These are phyloP conservation scores for Volvariella surrecta DNA, from an alignment of 1,284 basidiomycete genomes.

Conservation along the genomic window DNA sequence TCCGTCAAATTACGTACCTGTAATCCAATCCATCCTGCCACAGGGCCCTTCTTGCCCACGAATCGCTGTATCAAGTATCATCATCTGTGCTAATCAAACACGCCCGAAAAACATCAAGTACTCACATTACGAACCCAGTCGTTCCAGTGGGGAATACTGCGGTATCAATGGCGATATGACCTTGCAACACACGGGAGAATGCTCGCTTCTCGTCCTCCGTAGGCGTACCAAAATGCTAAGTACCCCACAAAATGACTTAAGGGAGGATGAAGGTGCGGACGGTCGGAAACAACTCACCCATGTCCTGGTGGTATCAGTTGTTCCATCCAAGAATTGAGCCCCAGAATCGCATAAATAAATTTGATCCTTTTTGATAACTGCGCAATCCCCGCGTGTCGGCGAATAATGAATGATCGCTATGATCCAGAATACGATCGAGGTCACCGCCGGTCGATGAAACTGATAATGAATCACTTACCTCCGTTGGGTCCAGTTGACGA, in stretches of 20 bases:
- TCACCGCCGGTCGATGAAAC: background rate
- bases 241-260: constrained; percentile 4
- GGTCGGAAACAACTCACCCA: constrained; percentile 41
- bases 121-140: constrained; percentile 40
- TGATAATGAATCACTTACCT: constrained; percentile 40
- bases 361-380: constrained; percentile 69
- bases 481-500: constrained; percentile 86
- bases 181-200: constrained; percentile 92
- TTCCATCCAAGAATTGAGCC: constrained; percentile 87
- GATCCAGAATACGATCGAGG: background rate
- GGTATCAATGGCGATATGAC: constrained; percentile 88
- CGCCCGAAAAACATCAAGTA: background rate
- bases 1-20: constrained; percentile 34
- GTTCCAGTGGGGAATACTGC: constrained; percentile 85
- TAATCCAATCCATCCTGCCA: constrained; percentile 80
- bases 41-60: constrained; percentile 75
- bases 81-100: too few relatives aligned
- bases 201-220: constrained; percentile 78
- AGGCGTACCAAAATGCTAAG: constrained; percentile 84
- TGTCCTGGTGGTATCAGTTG: constrained; percentile 91
- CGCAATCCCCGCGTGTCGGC: constrained; percentile 70
- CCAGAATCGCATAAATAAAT: constrained; percentile 22
- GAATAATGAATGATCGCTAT: constrained; percentile 91
- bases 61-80: constrained; percentile 54
- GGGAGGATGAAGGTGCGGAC: too few relatives aligned